These are phyloP conservation scores for Paraurostyla sp. DNA, from an alignment of 73 alveolate genomes.

Conservation along the genomic window DNA sequence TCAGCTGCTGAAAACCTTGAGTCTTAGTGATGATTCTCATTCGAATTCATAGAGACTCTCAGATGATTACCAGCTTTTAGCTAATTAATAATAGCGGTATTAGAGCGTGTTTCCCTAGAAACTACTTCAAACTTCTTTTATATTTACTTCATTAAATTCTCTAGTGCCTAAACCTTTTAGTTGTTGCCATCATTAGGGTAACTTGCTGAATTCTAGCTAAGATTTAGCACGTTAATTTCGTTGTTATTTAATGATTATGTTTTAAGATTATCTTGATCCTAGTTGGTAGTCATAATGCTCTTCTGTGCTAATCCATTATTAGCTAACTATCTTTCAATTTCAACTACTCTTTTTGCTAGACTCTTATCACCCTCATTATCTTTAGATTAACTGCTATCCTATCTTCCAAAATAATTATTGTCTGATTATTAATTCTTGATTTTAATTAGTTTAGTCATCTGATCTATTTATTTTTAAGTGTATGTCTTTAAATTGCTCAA, in stretches of 20 bases:
- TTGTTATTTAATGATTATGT: not conserved
- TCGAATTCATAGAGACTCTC: conserved; percentile 3
- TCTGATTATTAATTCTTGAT: not conserved
- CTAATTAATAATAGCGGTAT: conserved; percentile 11
- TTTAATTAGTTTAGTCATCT: not conserved
- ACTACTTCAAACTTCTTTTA: not conserved
- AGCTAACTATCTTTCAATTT: not conserved
- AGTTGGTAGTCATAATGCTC: not conserved
- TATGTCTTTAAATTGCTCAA: not conserved
- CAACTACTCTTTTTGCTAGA: not conserved
- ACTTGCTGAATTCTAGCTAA: too few species aligned
- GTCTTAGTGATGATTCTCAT: too few species aligned
- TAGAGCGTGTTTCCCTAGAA: not conserved
- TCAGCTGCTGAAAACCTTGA: not conserved
- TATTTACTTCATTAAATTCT: not conserved
- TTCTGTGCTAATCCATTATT: not conserved
- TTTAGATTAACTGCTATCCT: not conserved
- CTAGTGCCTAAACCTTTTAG: not conserved
- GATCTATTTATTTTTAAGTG: not conserved
- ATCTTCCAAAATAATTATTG: too few species aligned
- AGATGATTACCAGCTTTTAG: not conserved
- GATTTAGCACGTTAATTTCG: too few species aligned
- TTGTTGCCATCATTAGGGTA: too few species aligned
- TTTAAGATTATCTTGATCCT: not conserved
- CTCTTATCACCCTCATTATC: not conserved